Evolutionary conservation across 2,329 filamentous ascomycete genomes (phyloP).

Genomic region (Aspergillus sclerotialis): DNA sequence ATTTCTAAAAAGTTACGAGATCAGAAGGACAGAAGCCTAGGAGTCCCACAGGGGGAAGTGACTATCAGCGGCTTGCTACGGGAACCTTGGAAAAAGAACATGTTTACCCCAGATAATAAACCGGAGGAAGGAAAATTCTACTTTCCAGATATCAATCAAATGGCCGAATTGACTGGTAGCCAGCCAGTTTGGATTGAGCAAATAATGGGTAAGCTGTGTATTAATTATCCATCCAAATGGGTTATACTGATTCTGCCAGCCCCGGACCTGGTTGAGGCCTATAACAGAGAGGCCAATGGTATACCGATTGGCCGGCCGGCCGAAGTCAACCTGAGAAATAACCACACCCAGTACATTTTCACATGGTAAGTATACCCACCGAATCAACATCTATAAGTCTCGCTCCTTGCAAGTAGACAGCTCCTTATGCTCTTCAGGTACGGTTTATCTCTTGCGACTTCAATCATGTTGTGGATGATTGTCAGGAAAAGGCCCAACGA

Average conservation of each 20-base stretch:
- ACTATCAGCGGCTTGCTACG: slow-evolving; percentile 76
- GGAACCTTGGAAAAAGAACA: slow-evolving; percentile 93
- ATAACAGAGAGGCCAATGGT: slow-evolving; percentile 70
- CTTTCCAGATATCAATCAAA: slow-evolving; percentile 88
- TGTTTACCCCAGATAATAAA: slow-evolving; percentile 88
- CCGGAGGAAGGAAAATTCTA: slow-evolving; percentile 83
- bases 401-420: neutral
- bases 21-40: slow-evolving; percentile 56
- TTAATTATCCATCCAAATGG: slow-evolving; percentile 3
- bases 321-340: slow-evolving; percentile 91
- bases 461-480: slow-evolving; percentile 95
- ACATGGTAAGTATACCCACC: slow-evolving; percentile 69
- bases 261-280: slow-evolving; percentile 68
- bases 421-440: slow-evolving; percentile 56
- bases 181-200: slow-evolving; percentile 93
- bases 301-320: slow-evolving; percentile 82
- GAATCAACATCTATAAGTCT: neutral
- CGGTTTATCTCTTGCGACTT: slow-evolving; percentile 72
- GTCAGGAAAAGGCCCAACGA: slow-evolving; percentile 76
- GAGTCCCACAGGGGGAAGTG: slow-evolving; percentile 64
- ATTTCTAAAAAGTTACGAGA: slow-evolving; percentile 67
- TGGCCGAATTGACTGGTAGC: slow-evolving; percentile 74
- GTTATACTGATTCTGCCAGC: slow-evolving; percentile 42
- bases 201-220: slow-evolving; percentile 66
- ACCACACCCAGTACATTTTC: slow-evolving; percentile 97